Conservation (phyloP, 2,329 filamentous ascomycete genomes). For the Waltergamsia citrina region DNA sequence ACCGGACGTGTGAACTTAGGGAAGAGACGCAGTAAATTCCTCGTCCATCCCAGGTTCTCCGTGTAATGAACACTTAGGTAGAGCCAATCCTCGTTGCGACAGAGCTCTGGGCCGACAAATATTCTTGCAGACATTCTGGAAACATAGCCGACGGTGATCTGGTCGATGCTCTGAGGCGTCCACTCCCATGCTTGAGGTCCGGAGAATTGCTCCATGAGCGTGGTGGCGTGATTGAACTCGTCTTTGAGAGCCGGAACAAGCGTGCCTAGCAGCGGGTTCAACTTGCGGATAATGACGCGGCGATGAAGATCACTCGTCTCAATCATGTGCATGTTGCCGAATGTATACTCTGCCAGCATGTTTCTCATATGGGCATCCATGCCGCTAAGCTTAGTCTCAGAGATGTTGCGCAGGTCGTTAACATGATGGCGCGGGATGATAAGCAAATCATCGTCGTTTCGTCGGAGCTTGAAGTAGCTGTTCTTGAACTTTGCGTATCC, state of each 20-base stretch:
- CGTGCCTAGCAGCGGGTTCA: constrained; percentile 3
- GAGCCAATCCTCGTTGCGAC: constrained; percentile 35
- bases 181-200: constrained; percentile 38
- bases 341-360: background rate
- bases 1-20: constrained; percentile 35
- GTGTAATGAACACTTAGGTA: constrained; percentile 34
- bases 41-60: constrained; percentile 21
- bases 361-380: constrained; percentile 3
- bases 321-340: constrained; percentile 1
- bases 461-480: constrained; percentile 1
- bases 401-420: constrained; percentile 4
- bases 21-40: constrained; percentile 22
- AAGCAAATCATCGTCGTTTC: constrained; percentile 1
- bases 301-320: constrained; percentile 2
- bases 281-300: constrained; percentile 2
- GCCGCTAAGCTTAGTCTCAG: constrained; percentile 1
- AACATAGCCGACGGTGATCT: constrained; percentile 4
- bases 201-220: background rate
- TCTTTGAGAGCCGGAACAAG: constrained; percentile 1
- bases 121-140: constrained; percentile 18
- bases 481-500: constrained; percentile 22
- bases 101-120: constrained; percentile 26
- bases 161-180: constrained; percentile 25
- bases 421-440: constrained; percentile 4
- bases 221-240: constrained; percentile 3